phyloP scores from a whole-genome alignment of 164 flowering plant genomes.

The Nelumbo lutea region DNA sequence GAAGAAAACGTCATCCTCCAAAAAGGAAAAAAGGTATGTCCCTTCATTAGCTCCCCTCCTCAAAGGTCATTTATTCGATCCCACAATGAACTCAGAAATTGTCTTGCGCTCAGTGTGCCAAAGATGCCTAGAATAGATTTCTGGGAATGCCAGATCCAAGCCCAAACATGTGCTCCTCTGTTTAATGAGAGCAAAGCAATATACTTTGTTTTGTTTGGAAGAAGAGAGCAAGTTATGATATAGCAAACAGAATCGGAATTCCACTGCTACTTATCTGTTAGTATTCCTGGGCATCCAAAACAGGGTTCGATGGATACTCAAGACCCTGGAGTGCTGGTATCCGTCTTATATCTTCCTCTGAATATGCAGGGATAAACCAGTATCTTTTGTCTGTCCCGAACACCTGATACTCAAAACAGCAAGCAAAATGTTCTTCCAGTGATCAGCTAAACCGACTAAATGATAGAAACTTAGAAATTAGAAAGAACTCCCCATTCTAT shows the following conservation, averaged over 20 bases:
- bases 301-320: constrained; percentile 89
- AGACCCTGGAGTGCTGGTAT: constrained; percentile 95
- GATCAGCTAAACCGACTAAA: neutral
- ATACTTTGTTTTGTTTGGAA: neutral
- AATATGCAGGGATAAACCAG: constrained; percentile 74
- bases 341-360: constrained; percentile 74
- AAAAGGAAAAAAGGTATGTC: neutral
- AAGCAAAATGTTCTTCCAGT: neutral
- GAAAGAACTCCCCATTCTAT: neutral
- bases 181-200: neutral
- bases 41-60: neutral
- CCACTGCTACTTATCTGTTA: constrained; percentile 14
- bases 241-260: neutral
- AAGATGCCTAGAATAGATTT: neutral
- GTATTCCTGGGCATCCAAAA: constrained; percentile 60
- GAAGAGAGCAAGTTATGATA: neutral
- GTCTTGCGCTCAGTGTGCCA: neutral
- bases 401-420: constrained; percentile 37
- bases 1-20: too few relatives aligned
- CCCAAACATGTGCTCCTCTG: neutral
- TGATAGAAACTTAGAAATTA: neutral
- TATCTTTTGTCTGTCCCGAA: constrained; percentile 61
- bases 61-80: neutral
- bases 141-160: neutral
- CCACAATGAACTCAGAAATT: neutral